Conservation (phyloP, 495 filamentous ascomycete species). For the Penicillium desertorum region DNA sequence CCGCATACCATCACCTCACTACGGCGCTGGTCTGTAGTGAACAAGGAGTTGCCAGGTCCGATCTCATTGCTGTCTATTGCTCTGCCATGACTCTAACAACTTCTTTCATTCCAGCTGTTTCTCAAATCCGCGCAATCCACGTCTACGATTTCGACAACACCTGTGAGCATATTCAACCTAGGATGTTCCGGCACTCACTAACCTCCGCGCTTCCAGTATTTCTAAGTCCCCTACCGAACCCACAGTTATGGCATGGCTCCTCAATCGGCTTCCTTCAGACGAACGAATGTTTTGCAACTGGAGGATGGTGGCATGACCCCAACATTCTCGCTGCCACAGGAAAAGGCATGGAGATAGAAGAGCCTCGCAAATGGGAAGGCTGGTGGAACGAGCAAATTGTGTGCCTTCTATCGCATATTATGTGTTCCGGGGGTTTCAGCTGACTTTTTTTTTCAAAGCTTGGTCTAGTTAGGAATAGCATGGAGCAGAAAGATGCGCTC, state of each 20-base stretch:
- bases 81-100: neutral
- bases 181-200: neutral
- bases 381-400: slow-evolving; percentile 98
- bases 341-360: slow-evolving; percentile 78
- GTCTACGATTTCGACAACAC: slow-evolving; percentile 99
- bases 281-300: slow-evolving; percentile 73
- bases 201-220: slow-evolving; percentile 62
- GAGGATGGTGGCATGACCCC: slow-evolving; percentile 97
- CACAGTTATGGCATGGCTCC: slow-evolving; percentile 75
- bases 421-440: slow-evolving; percentile 5
- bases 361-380: slow-evolving; percentile 79
- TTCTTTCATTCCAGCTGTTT: slow-evolving; percentile 48
- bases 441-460: slow-evolving; percentile 50
- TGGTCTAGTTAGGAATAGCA: slow-evolving; percentile 74
- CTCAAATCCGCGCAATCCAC: slow-evolving; percentile 76
- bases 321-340: slow-evolving; percentile 84
- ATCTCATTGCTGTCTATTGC: neutral
- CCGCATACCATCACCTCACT: slow-evolving; percentile 69
- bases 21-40: slow-evolving; percentile 75
- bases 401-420: slow-evolving; percentile 18
- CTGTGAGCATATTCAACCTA: slow-evolving; percentile 50
- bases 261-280: slow-evolving; percentile 75
- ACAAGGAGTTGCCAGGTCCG: slow-evolving; percentile 67
- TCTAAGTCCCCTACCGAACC: slow-evolving; percentile 83
- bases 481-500: slow-evolving; percentile 83